Evolutionary conservation across 140 eudicot genomes (phyloP).

Genomic region (Stevia rebaudiana): DNA sequence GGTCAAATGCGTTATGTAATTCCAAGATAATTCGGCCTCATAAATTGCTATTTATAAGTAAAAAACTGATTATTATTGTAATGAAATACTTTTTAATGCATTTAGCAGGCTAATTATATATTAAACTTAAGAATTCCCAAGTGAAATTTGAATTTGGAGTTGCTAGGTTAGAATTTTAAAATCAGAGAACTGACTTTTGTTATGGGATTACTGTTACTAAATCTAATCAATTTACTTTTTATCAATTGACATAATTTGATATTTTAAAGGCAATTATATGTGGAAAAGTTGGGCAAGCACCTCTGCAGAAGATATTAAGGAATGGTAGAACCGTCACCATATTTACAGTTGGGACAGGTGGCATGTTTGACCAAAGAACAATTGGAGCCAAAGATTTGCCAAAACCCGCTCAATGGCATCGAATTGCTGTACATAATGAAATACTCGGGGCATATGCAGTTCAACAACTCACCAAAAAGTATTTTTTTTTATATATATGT

Average conservation of each 20-base stretch:
- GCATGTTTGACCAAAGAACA: conserved; percentile 89
- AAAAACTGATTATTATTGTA: not conserved
- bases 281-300: conserved; percentile 89
- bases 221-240: not conserved
- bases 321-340: conserved; percentile 80
- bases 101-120: not conserved
- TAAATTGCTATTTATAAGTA: not conserved
- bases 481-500: conserved; percentile 3
- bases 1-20: not conserved
- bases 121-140: not conserved
- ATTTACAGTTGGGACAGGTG: conserved; percentile 92
- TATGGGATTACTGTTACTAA: not conserved
- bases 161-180: not conserved
- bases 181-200: not conserved
- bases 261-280: conserved; percentile 71
- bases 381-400: conserved; percentile 54
- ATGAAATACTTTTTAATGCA: not conserved
- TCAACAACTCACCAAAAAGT: conserved; percentile 80
- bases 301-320: conserved; percentile 87
- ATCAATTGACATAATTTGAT: conserved; percentile 9
- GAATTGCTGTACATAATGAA: conserved; percentile 85
- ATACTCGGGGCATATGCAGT: conserved; percentile 75
- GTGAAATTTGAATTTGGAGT: not conserved
- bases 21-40: not conserved
- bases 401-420: conserved; percentile 96